Percentiles rank a stretch among this genome's conserved stretches.
phyloP scores from a whole-genome alignment of 1,139 yeast genomes.

The Nakaseomyces delphensis region DNA sequence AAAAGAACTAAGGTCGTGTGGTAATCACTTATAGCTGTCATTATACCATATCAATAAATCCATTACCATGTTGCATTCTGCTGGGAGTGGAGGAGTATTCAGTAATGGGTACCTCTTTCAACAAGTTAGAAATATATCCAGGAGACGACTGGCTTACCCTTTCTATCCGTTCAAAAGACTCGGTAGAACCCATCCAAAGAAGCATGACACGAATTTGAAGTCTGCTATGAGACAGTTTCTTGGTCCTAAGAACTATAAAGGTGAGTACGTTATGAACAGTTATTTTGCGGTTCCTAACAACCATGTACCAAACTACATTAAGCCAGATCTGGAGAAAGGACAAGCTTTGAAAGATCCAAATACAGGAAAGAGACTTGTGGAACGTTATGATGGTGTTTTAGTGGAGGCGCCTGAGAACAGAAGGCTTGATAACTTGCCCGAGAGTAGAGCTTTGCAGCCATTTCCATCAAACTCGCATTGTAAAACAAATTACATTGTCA shows the following conservation, averaged over 20 bases:
- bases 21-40: too few species aligned
- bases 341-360: slow-evolving; percentile 36
- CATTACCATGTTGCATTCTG: not conserved
- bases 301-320: slow-evolving; percentile 67
- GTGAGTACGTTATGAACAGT: slow-evolving; percentile 71
- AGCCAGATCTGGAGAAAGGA: slow-evolving; percentile 46
- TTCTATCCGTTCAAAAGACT: slow-evolving; percentile 37
- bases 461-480: slow-evolving; percentile 70
- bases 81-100: not conserved
- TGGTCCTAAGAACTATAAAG: slow-evolving; percentile 78
- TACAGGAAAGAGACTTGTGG: slow-evolving; percentile 29
- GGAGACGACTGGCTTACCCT: slow-evolving; percentile 43
- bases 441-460: slow-evolving; percentile 48
- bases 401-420: slow-evolving; percentile 14
- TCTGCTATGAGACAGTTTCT: slow-evolving; percentile 42
- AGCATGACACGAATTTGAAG: slow-evolving; percentile 35
- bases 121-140: slow-evolving; percentile 34
- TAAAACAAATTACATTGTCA: slow-evolving; percentile 54
- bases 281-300: slow-evolving; percentile 65
- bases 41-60: too few species aligned
- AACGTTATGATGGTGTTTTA: slow-evolving; percentile 20
- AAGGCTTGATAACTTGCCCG: slow-evolving; percentile 28
- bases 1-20: too few species aligned
- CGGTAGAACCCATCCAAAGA: slow-evolving; percentile 37
- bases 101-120: slow-evolving; percentile 11